phyloP scores from a whole-genome alignment of 2,329 filamentous ascomycete species.

The Fusarium phyllophilum region DNA sequence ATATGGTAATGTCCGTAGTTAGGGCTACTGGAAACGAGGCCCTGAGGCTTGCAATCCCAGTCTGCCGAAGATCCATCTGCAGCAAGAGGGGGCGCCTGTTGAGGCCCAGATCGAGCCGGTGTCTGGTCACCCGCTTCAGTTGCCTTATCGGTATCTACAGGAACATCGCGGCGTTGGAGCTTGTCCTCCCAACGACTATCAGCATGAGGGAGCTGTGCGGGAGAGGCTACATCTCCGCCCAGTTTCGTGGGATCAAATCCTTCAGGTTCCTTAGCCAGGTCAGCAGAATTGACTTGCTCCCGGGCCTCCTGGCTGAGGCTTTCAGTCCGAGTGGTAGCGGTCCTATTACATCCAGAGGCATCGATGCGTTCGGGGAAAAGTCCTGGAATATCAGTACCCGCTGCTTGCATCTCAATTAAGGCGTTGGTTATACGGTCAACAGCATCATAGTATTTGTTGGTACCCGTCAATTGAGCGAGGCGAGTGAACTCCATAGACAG shows the following conservation, averaged over 20 bases:
- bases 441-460: slow-evolving; percentile 89
- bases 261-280: slow-evolving; percentile 42
- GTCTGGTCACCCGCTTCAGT: background rate
- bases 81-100: slow-evolving; percentile 44
- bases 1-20: slow-evolving; percentile 64
- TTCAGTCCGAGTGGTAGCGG: slow-evolving; percentile 50
- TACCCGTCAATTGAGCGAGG: slow-evolving; percentile 83
- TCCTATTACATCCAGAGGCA: slow-evolving; percentile 79
- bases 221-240: background rate
- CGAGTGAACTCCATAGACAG: slow-evolving; percentile 90
- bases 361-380: slow-evolving; percentile 84
- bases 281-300: slow-evolving; percentile 49
- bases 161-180: slow-evolving; percentile 23
- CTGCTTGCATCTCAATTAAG: slow-evolving; percentile 78
- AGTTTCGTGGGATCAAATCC: slow-evolving; percentile 39
- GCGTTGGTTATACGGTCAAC: slow-evolving; percentile 86
- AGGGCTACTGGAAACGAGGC: slow-evolving; percentile 61
- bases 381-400: slow-evolving; percentile 75
- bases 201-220: slow-evolving; percentile 24
- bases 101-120: background rate
- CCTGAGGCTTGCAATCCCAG: slow-evolving; percentile 68
- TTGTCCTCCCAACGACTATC: slow-evolving; percentile 36
- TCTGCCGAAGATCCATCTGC: slow-evolving; percentile 49
- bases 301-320: slow-evolving; percentile 50
- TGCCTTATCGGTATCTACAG: background rate